Percentiles rank a stretch among this genome's conserved stretches.
Conservation (phyloP, 345 rosid species). For the Eucalyptus cloeziana region DNA sequence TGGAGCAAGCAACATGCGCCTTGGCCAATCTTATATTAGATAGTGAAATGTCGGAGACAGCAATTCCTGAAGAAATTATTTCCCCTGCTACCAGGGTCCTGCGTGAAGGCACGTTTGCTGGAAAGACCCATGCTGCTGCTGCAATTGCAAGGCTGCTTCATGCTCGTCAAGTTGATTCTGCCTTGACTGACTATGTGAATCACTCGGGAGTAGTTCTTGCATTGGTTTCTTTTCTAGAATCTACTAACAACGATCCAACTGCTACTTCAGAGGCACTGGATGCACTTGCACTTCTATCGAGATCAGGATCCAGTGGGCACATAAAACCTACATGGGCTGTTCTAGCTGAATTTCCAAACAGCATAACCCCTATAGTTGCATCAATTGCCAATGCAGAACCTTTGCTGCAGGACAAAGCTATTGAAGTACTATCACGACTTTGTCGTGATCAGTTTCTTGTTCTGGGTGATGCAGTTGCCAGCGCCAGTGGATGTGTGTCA, state of each 20-base stretch:
- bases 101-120: conserved; percentile 83
- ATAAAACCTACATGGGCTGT: conserved; percentile 92
- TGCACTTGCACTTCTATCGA: conserved; percentile 89
- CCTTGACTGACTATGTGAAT: conserved; percentile 79
- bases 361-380: conserved; percentile 73
- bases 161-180: conserved; percentile 49
- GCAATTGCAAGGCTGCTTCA: conserved; percentile 86
- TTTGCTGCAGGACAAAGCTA: conserved; percentile 85
- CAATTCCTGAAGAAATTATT: conserved; percentile 67
- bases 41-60: conserved; percentile 65
- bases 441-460: conserved; percentile 73
- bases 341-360: conserved; percentile 68
- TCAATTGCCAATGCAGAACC: conserved; percentile 69
- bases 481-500: conserved; percentile 54
- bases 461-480: conserved; percentile 63
- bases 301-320: conserved; percentile 42
- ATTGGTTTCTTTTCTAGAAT: conserved; percentile 81
- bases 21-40: conserved; percentile 95
- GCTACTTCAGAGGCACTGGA: conserved; percentile 77
- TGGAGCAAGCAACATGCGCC: conserved; percentile 93
- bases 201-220: conserved; percentile 92
- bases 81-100: conserved; percentile 87
- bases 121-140: conserved; percentile 95
- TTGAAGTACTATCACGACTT: conserved; percentile 82
- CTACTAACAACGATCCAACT: conserved; percentile 54